These are phyloP conservation scores for Colletotrichum sp. DNA, from an alignment of 2,329 filamentous ascomycete genomes.

Conservation along the genomic window DNA sequence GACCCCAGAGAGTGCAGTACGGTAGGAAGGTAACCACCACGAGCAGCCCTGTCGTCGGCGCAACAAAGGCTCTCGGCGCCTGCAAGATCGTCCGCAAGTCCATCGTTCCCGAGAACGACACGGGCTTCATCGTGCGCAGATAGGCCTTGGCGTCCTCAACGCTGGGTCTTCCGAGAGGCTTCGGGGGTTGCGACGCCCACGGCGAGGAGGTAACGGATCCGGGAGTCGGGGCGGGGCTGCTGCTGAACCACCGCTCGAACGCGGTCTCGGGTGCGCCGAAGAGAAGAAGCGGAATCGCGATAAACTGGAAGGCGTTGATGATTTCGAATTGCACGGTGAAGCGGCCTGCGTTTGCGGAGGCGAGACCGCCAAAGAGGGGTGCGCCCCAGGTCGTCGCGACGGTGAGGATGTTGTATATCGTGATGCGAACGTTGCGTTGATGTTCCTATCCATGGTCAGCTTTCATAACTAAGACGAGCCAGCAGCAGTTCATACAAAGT, in stretches of 20 bases:
- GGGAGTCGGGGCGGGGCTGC: slow-evolving; percentile 12
- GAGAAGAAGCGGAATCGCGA: slow-evolving; percentile 51
- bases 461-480: too few relatives aligned
- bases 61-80: slow-evolving; percentile 49
- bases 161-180: slow-evolving; percentile 28
- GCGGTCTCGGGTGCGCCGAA: slow-evolving; percentile 57
- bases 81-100: slow-evolving; percentile 43
- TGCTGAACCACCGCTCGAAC: slow-evolving; percentile 46
- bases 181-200: background rate
- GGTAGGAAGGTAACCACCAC: slow-evolving; percentile 51
- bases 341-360: slow-evolving; percentile 43
- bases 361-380: slow-evolving; percentile 57
- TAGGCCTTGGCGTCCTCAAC: slow-evolving; percentile 39
- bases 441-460: slow-evolving; percentile 50
- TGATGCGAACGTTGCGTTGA: slow-evolving; percentile 50
- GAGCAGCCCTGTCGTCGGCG: slow-evolving; percentile 55
- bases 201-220: slow-evolving; percentile 4
- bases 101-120: slow-evolving; percentile 37
- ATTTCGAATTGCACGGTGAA: slow-evolving; percentile 57
- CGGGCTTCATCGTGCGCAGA: slow-evolving; percentile 41
- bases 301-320: slow-evolving; percentile 51
- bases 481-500: slow-evolving; percentile 40
- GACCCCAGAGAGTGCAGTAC: slow-evolving; percentile 50
- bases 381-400: slow-evolving; percentile 57
- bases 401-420: slow-evolving; percentile 49